phyloP scores from a whole-genome alignment of 1,284 basidiomycete species.

The Polyporus tsugae region DNA sequence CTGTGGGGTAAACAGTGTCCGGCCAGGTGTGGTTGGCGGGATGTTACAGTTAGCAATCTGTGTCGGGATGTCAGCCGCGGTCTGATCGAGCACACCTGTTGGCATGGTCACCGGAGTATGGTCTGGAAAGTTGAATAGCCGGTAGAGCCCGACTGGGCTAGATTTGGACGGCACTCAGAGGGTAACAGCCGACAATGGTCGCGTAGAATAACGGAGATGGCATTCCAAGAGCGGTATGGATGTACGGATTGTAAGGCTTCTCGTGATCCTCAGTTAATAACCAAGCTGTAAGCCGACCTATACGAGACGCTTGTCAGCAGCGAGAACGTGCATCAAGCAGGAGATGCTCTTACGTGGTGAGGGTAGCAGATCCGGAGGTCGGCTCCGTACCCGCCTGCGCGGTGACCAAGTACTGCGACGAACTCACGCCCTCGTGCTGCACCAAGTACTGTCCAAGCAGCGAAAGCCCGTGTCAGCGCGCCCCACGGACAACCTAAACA shows the following conservation, averaged over 20 bases:
- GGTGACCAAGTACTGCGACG: conserved; percentile 60
- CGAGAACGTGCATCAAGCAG: neutral
- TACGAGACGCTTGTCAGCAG: neutral
- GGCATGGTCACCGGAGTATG: too few species aligned
- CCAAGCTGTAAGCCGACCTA: conserved; percentile 52
- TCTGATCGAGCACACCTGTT: too few species aligned
- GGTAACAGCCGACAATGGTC: neutral
- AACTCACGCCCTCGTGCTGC: conserved; percentile 51
- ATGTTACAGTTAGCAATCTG: too few species aligned
- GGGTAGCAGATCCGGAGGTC: conserved; percentile 60
- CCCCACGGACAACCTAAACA: neutral
- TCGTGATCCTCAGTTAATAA: conserved; percentile 44
- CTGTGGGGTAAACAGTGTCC: neutral
- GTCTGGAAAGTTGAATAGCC: too few species aligned
- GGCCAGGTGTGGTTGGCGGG: too few species aligned
- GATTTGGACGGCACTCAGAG: neutral
- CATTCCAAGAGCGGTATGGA: neutral
- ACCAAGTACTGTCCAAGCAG: conserved; percentile 57
- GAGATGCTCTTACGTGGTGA: conserved; percentile 53
- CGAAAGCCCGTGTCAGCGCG: neutral
- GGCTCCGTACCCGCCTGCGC: conserved; percentile 66
- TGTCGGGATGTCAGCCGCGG: too few species aligned
- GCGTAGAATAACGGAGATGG: too few species aligned
- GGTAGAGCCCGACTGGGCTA: too few species aligned
- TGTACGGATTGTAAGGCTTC: neutral